phyloP scores from a whole-genome alignment of 2,329 filamentous ascomycete genomes.

The Fusarium continuum region DNA sequence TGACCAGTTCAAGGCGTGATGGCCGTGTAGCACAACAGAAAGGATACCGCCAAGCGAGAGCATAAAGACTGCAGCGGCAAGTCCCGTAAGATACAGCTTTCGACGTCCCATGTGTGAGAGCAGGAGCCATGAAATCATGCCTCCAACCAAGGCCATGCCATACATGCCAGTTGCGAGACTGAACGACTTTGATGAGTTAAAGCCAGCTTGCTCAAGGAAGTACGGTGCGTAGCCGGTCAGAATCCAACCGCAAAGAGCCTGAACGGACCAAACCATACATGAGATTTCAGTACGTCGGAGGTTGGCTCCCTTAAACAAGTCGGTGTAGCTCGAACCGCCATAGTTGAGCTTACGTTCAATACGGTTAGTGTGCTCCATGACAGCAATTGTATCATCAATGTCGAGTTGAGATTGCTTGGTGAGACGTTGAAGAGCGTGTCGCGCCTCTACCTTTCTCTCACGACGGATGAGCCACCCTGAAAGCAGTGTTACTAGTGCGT shows the following conservation, averaged over 20 bases:
- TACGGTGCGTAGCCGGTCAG: slow-evolving; percentile 44
- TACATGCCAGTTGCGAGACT: slow-evolving; percentile 51
- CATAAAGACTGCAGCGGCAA: slow-evolving; percentile 44
- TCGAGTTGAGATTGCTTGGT: slow-evolving; percentile 41
- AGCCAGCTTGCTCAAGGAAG: slow-evolving; percentile 55
- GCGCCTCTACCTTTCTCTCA: slow-evolving; percentile 46
- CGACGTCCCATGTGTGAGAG: slow-evolving; percentile 52
- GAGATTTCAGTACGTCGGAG: slow-evolving; percentile 42
- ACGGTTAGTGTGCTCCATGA: slow-evolving; percentile 53
- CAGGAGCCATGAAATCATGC: slow-evolving; percentile 52
- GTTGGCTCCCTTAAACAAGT: slow-evolving; percentile 36
- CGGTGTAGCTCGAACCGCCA: slow-evolving; percentile 43
- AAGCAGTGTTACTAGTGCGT: not conserved
- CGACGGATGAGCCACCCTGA: slow-evolving; percentile 50
- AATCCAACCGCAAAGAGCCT: slow-evolving; percentile 36
- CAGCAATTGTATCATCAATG: slow-evolving; percentile 55
- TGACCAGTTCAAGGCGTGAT: slow-evolving; percentile 45
- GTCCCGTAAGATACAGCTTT: slow-evolving; percentile 50
- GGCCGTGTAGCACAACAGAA: slow-evolving; percentile 42
- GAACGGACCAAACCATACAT: slow-evolving; percentile 39
- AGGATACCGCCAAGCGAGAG: slow-evolving; percentile 52
- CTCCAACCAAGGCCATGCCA: slow-evolving; percentile 52
- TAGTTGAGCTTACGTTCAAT: slow-evolving; percentile 51
- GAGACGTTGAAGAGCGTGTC: slow-evolving; percentile 45
- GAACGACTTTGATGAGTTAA: slow-evolving; percentile 50